Base-by-base conservation (phyloP, 2,329 filamentous ascomycete species). In the Clonostachys byssicola region DNA sequence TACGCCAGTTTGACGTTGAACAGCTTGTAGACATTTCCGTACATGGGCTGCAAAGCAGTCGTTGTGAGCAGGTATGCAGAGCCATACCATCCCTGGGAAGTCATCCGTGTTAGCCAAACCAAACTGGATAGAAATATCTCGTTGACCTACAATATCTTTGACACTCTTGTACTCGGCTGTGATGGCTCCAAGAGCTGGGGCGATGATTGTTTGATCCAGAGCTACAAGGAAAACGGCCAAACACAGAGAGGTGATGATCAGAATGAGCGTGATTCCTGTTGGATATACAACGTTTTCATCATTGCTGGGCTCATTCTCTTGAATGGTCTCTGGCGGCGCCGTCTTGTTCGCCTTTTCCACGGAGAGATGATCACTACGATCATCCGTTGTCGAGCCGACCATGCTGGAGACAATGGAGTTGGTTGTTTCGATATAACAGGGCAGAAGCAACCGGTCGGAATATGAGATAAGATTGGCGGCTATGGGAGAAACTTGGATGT, bases 1-100 rank as follows among this genome's bases (percentile, higher is more conserved):
- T 72, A 78, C 9, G 66, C 60, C 45, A 56, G 59, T 57, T 77
- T 77, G 57, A 77, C 65, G 51, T 67, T 67, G 61, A 78, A 78
- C 46, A 70, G 64, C 56, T 71, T 72, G 62, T 76, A 78, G 36
- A 78, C 55, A 14, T 65, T 70, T 42, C 75, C 75, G 48, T 75
- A 78, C 52, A 73, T 66, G 43, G 71, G 73, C 58, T 76, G 72
- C 42, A 78, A 64, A 12, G 74, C 71, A 30, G 73, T 73, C 38
- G 70, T 71, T 18, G 72, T 74, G 41, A 78, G 68, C 5, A 77
- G 62, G 51, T 77, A 77, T 4, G 72, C 52, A 12, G 73, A 67
- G 51, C 73, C 74, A 58, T 78, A 77, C 73, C 72, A 83, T 50
- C 41, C 42, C 35, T 47, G 16, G n/a, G 14, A 33, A 12, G 23